phyloP scores from a whole-genome alignment of 768 basidiomycete genomes.

The Pleurotus pulmonarius region DNA sequence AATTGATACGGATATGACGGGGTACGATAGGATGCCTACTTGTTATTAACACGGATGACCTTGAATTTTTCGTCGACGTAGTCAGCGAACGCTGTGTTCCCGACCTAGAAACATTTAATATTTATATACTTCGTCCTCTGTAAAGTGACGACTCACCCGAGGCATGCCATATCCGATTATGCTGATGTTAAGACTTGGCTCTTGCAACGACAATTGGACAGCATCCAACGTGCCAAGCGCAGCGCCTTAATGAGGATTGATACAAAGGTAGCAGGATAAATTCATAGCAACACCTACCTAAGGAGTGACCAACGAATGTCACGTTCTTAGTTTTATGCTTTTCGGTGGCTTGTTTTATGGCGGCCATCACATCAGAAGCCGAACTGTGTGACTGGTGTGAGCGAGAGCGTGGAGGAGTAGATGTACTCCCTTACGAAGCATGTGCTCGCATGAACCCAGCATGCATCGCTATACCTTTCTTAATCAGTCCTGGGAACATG shows the following conservation, averaged over 20 bases:
- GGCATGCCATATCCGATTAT: conserved; percentile 1
- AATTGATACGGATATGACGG: background rate
- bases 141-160: background rate
- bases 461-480: background rate
- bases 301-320: conserved; percentile 2
- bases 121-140: background rate
- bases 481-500: background rate
- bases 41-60: conserved; percentile 1
- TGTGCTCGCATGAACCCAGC: conserved; percentile 2
- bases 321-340: conserved; percentile 1
- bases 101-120: background rate
- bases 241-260: background rate
- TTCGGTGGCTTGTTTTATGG: background rate
- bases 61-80: background rate
- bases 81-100: conserved; percentile 4
- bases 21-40: background rate
- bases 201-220: background rate
- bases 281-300: too few relatives aligned
- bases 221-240: conserved; percentile 1
- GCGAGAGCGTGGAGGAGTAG: background rate
- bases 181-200: background rate
- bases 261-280: too few relatives aligned
- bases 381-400: background rate
- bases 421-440: background rate
- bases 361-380: background rate